Evolutionary conservation across 73 alveolate genomes (phyloP).

Genomic region (Chromera velia): DNA sequence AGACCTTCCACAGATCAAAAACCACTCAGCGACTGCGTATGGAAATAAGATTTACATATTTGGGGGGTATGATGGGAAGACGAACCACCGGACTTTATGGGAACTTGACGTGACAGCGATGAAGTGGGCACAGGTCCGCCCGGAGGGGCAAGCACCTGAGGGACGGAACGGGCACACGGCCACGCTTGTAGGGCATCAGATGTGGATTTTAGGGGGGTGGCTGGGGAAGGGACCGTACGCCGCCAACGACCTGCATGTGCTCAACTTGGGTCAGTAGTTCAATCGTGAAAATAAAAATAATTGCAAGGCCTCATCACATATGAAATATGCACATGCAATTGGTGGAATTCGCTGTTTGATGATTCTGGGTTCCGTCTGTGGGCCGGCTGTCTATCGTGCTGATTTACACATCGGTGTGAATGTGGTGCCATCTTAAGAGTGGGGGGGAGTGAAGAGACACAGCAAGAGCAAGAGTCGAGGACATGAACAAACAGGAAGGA

Average conservation of each 20-base stretch:
- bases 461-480: too few relatives aligned
- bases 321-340: too few relatives aligned
- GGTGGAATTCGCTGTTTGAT: too few relatives aligned
- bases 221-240: slow-evolving; percentile 76
- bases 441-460: too few relatives aligned
- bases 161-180: slow-evolving; percentile 77
- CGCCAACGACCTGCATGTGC: slow-evolving; percentile 59
- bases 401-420: too few relatives aligned
- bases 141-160: neutral
- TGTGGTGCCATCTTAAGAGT: too few relatives aligned
- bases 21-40: too few relatives aligned
- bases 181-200: slow-evolving; percentile 50
- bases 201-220: slow-evolving; percentile 75
- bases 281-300: too few relatives aligned
- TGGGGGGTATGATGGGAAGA: slow-evolving; percentile 78
- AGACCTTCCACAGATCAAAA: too few relatives aligned
- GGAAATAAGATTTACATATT: slow-evolving; percentile 54
- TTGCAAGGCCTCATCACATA: too few relatives aligned
- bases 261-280: slow-evolving; percentile 48
- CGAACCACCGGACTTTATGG: slow-evolving; percentile 59
- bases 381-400: neutral
- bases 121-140: neutral
- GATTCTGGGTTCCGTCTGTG: too few relatives aligned
- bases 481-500: too few relatives aligned
- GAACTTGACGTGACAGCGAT: slow-evolving; percentile 8